A percentile compares a stretch with the other conserved stretches of the same genome.
Evolutionary conservation across 495 filamentous ascomycete genomes (phyloP).

Genomic region (Penicillium fimorum): DNA sequence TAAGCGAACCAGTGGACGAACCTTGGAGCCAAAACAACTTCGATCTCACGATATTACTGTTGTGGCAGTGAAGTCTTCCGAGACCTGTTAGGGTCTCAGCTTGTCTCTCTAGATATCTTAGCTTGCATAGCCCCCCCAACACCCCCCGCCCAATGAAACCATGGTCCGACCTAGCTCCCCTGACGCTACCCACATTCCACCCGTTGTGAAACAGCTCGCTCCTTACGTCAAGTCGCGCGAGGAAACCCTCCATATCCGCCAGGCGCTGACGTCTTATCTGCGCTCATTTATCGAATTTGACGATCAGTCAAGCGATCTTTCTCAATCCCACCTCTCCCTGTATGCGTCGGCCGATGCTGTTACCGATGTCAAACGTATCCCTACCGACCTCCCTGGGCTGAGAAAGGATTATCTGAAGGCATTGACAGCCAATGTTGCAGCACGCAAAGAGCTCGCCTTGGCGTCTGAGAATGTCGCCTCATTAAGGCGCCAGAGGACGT

Average conservation of each 20-base stretch:
- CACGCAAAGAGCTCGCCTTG: slow-evolving; percentile 46
- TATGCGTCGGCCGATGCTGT: slow-evolving; percentile 38
- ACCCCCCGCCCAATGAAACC: slow-evolving; percentile 19
- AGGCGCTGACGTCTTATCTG: slow-evolving; percentile 43
- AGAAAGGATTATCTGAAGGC: slow-evolving; percentile 57
- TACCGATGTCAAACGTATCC: slow-evolving; percentile 38
- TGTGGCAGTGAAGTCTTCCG: slow-evolving; percentile 5
- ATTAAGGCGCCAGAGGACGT: slow-evolving; percentile 20
- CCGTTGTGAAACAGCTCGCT: slow-evolving; percentile 39
- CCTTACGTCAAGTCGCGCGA: slow-evolving; percentile 48
- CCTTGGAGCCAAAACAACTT: background rate
- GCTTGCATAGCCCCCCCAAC: background rate
- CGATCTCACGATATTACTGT: background rate
- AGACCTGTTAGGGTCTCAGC: slow-evolving; percentile 6
- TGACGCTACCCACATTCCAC: slow-evolving; percentile 38
- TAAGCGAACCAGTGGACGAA: slow-evolving; percentile 11
- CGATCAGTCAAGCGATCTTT: slow-evolving; percentile 24
- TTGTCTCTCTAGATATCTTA: background rate
- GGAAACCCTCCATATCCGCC: slow-evolving; percentile 47
- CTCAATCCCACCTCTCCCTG: slow-evolving; percentile 37
- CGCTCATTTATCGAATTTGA: slow-evolving; percentile 41
- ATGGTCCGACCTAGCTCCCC: slow-evolving; percentile 23
- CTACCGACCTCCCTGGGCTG: slow-evolving; percentile 39
- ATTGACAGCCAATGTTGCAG: slow-evolving; percentile 55
- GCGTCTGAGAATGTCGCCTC: slow-evolving; percentile 30